Evolutionary conservation across 192 early-diverging fungal genomes (phyloP).

Genomic region (Gonapodya prolifera): DNA sequence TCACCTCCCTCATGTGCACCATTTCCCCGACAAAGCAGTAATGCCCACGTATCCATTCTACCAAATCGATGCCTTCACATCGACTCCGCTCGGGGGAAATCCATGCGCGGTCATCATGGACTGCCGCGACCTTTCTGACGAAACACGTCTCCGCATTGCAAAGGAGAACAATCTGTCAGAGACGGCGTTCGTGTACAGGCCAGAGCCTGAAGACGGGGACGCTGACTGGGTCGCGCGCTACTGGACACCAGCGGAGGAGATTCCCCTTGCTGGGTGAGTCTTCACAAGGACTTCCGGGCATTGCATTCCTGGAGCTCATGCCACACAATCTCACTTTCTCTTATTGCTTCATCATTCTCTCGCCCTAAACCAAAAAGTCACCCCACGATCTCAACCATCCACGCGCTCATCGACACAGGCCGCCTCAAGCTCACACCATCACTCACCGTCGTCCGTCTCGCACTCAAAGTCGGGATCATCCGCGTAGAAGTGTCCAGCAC

Average conservation of each 20-base stretch:
- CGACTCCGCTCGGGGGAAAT: neutral
- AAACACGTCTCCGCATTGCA: neutral
- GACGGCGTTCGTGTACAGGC: neutral
- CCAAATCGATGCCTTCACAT: neutral
- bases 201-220: neutral
- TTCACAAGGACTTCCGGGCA: no score
- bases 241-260: neutral
- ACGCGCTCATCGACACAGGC: neutral
- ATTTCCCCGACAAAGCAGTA: neutral
- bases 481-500: neutral
- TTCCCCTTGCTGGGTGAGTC: neutral
- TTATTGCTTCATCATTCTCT: no score
- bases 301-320: no score
- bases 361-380: no score
- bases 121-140: neutral
- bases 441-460: neutral
- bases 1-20: no score
- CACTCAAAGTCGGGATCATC: neutral
- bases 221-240: neutral
- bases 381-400: neutral
- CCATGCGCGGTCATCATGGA: neutral
- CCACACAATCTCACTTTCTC: no score
- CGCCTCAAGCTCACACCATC: neutral
- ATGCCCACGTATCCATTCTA: neutral
- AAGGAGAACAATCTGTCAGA: neutral